Evolutionary conservation across 495 filamentous ascomycete species (phyloP).

Genomic region (Penicillium odoratum): DNA sequence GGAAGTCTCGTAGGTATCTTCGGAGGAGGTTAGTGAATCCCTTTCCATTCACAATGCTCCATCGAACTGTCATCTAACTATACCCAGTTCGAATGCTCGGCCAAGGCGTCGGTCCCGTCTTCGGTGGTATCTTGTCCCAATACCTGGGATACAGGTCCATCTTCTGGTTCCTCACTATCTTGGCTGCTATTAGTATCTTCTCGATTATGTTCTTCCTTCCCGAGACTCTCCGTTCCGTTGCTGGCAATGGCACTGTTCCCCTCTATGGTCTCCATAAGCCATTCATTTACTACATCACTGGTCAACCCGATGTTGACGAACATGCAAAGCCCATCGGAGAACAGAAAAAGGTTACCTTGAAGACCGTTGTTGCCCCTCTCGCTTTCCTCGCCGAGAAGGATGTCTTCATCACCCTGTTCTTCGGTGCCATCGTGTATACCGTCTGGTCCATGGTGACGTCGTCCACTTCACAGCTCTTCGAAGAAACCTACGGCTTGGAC

Average conservation of each 20-base stretch:
- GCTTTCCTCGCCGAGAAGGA: constrained; percentile 45
- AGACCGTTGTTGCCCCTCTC: constrained; percentile 41
- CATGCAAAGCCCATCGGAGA: constrained; percentile 12
- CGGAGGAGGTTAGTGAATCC: constrained; percentile 32
- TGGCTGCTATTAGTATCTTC: constrained; percentile 47
- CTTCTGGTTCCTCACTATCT: constrained; percentile 71
- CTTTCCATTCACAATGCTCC: not conserved
- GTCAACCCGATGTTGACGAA: constrained; percentile 26
- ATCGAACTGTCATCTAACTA: constrained; percentile 2
- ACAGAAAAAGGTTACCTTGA: constrained; percentile 34
- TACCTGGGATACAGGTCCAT: constrained; percentile 68
- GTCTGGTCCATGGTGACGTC: constrained; percentile 55
- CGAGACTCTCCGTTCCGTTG: constrained; percentile 70
- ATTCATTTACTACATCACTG: constrained; percentile 37
- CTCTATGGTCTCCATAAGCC: constrained; percentile 39
- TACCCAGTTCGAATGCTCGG: constrained; percentile 44
- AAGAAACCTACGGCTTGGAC: constrained; percentile 33
- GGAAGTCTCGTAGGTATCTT: constrained; percentile 43
- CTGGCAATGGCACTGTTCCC: constrained; percentile 63
- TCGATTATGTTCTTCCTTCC: constrained; percentile 61
- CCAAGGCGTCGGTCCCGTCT: constrained; percentile 60
- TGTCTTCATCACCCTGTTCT: constrained; percentile 45
- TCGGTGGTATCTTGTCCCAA: constrained; percentile 64
- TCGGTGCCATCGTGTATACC: constrained; percentile 47
- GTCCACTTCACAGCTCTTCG: constrained; percentile 43